Evolutionary conservation across 73 alveolate species (phyloP).

Genomic region (Stentor roeselii): DNA sequence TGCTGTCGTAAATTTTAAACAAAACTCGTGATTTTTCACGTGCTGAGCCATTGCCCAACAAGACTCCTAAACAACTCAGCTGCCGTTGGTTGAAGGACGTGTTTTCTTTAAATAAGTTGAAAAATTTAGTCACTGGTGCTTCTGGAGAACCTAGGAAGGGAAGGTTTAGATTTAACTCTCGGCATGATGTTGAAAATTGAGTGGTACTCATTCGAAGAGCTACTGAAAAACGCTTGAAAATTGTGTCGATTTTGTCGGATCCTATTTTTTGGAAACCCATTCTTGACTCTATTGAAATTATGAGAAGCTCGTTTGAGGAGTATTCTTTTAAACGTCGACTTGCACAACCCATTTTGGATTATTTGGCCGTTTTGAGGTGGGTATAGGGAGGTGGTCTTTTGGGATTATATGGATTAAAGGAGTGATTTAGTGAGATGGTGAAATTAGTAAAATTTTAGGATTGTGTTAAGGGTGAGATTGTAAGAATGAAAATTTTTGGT

Average conservation of each 20-base stretch:
- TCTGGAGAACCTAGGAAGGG: background rate
- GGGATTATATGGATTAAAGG: no score
- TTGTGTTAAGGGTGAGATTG: no score
- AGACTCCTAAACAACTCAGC: background rate
- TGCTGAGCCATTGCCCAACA: background rate
- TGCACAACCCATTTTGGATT: no score
- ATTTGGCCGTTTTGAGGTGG: no score
- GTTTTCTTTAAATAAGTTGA: background rate
- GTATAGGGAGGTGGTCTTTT: no score
- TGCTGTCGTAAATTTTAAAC: background rate
- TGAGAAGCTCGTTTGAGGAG: background rate
- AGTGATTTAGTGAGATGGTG: no score
- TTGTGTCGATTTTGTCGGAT: background rate
- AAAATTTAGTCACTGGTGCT: background rate
- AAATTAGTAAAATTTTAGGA: no score
- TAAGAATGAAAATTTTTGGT: no score
- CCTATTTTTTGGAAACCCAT: background rate
- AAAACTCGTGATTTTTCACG: background rate
- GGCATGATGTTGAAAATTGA: background rate
- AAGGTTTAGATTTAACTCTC: background rate
- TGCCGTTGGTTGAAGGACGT: background rate
- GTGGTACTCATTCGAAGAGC: background rate
- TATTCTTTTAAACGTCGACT: no score
- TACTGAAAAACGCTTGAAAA: background rate
- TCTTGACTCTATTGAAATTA: background rate